These are phyloP conservation scores for Monilinia fructigena DNA, from an alignment of 2,329 filamentous ascomycete species.

Conservation along the genomic window DNA sequence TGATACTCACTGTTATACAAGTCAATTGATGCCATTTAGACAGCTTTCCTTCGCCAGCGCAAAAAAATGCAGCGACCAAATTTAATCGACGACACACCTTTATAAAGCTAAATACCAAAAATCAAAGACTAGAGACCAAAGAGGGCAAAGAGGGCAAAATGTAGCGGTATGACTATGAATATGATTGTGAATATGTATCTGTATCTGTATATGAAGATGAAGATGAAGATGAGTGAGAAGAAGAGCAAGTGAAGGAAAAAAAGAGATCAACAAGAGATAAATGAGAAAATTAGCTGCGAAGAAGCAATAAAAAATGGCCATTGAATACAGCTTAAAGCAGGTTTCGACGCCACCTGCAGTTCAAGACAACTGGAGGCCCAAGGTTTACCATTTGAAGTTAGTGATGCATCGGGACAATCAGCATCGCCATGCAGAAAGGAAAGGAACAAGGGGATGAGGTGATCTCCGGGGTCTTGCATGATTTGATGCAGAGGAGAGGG, in stretches of 20 bases:
- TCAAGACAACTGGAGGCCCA: neutral
- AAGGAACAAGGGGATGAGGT: too few relatives aligned
- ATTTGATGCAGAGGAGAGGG: too few relatives aligned
- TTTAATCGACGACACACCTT: too few relatives aligned
- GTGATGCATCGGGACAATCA: neutral
- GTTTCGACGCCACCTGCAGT: too few relatives aligned
- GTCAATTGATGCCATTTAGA: conserved; percentile 9
- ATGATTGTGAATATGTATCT: too few relatives aligned
- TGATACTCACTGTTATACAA: conserved; percentile 16
- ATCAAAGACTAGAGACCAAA: too few relatives aligned
- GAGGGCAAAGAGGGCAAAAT: neutral
- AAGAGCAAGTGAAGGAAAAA: neutral
- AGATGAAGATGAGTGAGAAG: neutral
- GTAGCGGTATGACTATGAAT: neutral
- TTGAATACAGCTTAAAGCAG: neutral
- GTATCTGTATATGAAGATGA: too few relatives aligned
- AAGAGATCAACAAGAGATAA: neutral
- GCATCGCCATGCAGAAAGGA: too few relatives aligned
- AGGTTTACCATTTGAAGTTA: conserved; percentile 1
- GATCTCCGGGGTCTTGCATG: too few relatives aligned
- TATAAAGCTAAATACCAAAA: too few relatives aligned
- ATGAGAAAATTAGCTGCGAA: neutral
- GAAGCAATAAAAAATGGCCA: neutral
- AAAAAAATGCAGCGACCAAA: too few relatives aligned
- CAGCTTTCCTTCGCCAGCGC: neutral